These are phyloP conservation scores for Mucor piriformis DNA, from an alignment of 371 early-diverging fungal genomes.

Conservation along the genomic window DNA sequence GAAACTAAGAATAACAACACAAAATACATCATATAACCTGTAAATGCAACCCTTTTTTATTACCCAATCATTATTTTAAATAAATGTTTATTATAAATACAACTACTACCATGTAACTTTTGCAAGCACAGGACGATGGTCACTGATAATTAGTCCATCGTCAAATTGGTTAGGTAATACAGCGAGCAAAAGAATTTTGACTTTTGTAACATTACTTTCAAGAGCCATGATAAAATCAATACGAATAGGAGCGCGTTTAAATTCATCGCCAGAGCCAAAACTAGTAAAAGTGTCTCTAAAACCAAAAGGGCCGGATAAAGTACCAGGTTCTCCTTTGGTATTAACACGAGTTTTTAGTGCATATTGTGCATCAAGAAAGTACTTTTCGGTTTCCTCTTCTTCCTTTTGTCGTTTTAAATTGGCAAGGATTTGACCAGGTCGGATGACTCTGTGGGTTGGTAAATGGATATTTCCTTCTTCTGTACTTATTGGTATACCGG, in stretches of 20 bases:
- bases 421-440: constrained; percentile 34
- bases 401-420: constrained; percentile 22
- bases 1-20: neutral
- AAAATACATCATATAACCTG: neutral
- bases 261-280: constrained; percentile 40
- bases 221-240: constrained; percentile 51
- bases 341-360: constrained; percentile 32
- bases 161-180: constrained; percentile 47
- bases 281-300: constrained; percentile 49
- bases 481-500: constrained; percentile 34
- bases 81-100: too few species aligned
- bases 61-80: too few species aligned
- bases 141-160: constrained; percentile 47
- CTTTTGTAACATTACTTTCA: constrained; percentile 5
- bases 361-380: constrained; percentile 41
- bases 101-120: constrained; percentile 34
- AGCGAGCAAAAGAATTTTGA: constrained; percentile 34
- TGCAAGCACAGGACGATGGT: constrained; percentile 57
- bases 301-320: constrained; percentile 49
- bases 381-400: neutral
- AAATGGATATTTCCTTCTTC: constrained; percentile 34
- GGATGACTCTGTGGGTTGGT: constrained; percentile 49
- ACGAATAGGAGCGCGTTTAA: constrained; percentile 35
- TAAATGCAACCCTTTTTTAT: neutral
- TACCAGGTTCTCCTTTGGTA: constrained; percentile 20